Base-by-base conservation (phyloP, 768 basidiomycete species). In the Mycena filopes region DNA sequence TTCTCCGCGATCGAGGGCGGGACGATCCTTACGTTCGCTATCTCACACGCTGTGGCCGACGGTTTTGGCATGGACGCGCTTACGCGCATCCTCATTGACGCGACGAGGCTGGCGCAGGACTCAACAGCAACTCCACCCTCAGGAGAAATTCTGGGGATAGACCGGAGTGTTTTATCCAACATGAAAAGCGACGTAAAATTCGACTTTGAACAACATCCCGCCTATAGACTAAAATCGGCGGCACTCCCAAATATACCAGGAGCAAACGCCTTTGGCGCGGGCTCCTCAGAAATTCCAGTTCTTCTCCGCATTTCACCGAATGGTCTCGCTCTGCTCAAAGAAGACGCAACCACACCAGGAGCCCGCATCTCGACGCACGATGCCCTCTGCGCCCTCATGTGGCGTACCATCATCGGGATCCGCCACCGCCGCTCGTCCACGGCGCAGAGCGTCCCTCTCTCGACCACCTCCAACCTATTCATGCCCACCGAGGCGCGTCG, bases 1-100 rank as follows among this genome's bases (percentile, higher is more conserved):
- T 61, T 61, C 40, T 53, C 38, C 40, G 50, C 40, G n/a, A 53
- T 61, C 53, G 50, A 45, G 21, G 60, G 60, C 50, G 60, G 60
- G 9, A 61, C 60, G 25, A 53, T 61, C 41, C 60, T 61, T 28
- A 61, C 60, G 3, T 31, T 61, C 28, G 60, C 60, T 41, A 54
- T 54, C 49, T 61, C 60, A 33, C 60, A 61, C 33, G 15, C 11
- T 20, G 60, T 61, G 11, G 41, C 49, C 12, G 60, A 61, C 21
- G 60, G 60, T 11, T 43, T 29, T 26, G 60, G 60, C 3, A 53
- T 45, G 26, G 53, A 61, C 33, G 28, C 21, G 13, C 46, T 40
- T 49, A 53, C 43, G 29, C 60, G 50, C 10, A 53, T 51, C 33
- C 45, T 61, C 6, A 31, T 47, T 20, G 56, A 57, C 21, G 56